Conservation (phyloP, 192 early-diverging fungal genomes). For the Helicostylum pulchrum region DNA sequence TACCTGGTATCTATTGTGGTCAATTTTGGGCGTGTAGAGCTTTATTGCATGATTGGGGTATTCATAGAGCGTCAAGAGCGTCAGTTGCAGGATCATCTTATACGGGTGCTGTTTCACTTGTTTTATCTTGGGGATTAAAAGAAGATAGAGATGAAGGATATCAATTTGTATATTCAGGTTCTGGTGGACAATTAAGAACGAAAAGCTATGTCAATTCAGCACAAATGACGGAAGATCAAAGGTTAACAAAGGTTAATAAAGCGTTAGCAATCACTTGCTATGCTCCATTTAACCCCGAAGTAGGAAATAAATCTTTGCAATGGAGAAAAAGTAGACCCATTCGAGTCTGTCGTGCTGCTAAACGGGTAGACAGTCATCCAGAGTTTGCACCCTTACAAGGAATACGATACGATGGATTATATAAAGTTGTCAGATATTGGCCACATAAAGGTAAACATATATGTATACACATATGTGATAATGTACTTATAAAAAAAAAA, state of each 20-base stretch:
- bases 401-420: conserved; percentile 64
- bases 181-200: conserved; percentile 51
- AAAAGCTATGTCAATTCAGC: conserved; percentile 49
- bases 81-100: conserved; percentile 55
- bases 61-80: conserved; percentile 34
- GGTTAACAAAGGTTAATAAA: conserved; percentile 54
- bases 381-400: conserved; percentile 31
- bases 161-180: conserved; percentile 67
- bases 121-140: conserved; percentile 60
- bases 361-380: conserved; percentile 48
- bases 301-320: conserved; percentile 43
- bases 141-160: conserved; percentile 66
- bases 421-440: conserved; percentile 67
- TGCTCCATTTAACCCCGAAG: conserved; percentile 37
- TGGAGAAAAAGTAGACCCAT: conserved; percentile 55
- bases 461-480: neutral
- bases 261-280: conserved; percentile 58
- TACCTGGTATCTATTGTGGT: conserved; percentile 59
- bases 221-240: conserved; percentile 55
- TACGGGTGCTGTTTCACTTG: conserved; percentile 57
- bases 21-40: conserved; percentile 54
- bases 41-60: conserved; percentile 44
- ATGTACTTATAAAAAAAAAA: too few species aligned
- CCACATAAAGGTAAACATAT: conserved; percentile 33
- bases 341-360: conserved; percentile 54